Percentiles rank a stretch among this genome's conserved stretches.
Evolutionary conservation across 495 filamentous ascomycete species (phyloP).

Genomic region (Hypoxylon trugodes): DNA sequence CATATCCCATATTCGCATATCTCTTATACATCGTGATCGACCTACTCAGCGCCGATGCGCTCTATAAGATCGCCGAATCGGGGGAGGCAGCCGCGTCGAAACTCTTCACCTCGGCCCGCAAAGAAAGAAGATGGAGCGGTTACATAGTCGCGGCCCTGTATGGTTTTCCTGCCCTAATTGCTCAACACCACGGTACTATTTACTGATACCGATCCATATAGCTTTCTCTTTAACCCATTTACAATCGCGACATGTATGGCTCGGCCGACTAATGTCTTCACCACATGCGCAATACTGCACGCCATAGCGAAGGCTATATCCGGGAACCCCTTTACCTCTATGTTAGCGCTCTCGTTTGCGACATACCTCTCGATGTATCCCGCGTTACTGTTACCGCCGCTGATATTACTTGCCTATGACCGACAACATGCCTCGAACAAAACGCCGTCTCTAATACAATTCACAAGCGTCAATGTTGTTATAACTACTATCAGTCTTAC

Average conservation of each 20-base stretch:
- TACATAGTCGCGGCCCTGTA: conserved; percentile 82
- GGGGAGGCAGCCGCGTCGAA: conserved; percentile 76
- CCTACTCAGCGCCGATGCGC: conserved; percentile 81
- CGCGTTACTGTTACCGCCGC: conserved; percentile 81
- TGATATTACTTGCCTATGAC: conserved; percentile 85
- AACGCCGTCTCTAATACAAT: conserved; percentile 50
- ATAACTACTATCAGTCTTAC: conserved; percentile 59
- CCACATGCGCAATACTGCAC: conserved; percentile 84
- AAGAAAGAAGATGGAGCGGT: conserved; percentile 78
- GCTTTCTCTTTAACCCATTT: conserved; percentile 94
- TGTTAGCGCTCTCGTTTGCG: conserved; percentile 85
- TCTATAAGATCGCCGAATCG: conserved; percentile 84
- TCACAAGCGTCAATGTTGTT: conserved; percentile 59
- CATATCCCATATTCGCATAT: conserved; percentile 74
- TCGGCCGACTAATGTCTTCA: conserved; percentile 91
- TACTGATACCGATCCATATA: conserved; percentile 43
- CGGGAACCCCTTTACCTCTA: conserved; percentile 76
- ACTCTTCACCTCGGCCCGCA: conserved; percentile 79
- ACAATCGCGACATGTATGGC: conserved; percentile 92
- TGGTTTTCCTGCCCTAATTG: conserved; percentile 5
- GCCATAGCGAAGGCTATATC: conserved; percentile 83
- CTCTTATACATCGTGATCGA: conserved; percentile 86
- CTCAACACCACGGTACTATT: not conserved
- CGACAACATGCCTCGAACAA: conserved; percentile 49
- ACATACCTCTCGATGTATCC: conserved; percentile 94